A percentile compares a stretch with the other conserved stretches of the same genome.
Evolutionary conservation across 176 grass and related monocot species (phyloP).

Genomic region (Zizania latifolia): DNA sequence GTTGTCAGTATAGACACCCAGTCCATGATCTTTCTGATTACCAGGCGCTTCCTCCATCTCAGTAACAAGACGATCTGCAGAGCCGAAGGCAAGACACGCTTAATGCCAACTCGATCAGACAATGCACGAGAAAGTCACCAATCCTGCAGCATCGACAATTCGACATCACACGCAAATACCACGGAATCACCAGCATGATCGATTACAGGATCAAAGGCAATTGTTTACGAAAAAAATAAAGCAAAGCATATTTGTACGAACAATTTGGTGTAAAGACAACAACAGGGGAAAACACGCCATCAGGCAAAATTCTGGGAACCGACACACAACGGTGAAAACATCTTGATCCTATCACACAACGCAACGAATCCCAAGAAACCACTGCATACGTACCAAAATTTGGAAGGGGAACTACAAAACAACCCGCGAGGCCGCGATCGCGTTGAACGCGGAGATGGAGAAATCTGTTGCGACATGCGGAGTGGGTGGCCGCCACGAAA

Average conservation of each 20-base stretch:
- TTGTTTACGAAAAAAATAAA: not conserved
- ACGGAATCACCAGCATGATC: conserved; percentile 10
- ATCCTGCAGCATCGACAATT: not conserved
- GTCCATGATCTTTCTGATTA: not conserved
- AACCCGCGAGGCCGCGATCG: not conserved
- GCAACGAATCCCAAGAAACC: not conserved
- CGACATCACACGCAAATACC: not conserved
- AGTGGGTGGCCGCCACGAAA: not conserved
- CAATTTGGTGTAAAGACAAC: too few species aligned
- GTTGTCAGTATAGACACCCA: not conserved
- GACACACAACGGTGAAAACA: not conserved
- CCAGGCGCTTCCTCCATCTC: conserved; percentile 5
- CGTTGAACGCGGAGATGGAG: not conserved
- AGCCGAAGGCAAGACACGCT: not conserved
- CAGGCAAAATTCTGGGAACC: too few species aligned
- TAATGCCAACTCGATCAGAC: not conserved
- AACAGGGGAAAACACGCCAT: not conserved
- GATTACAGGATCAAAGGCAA: conserved; percentile 22
- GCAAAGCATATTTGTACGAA: not conserved
- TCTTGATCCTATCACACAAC: not conserved
- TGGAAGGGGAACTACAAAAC: not conserved
- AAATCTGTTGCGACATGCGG: not conserved
- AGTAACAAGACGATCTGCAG: not conserved
- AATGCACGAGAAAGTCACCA: conserved; percentile 15
- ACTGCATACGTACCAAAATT: not conserved